Conservation (phyloP, 345 rosid genomes). For the Euphorbia pulcherrima region DNA sequence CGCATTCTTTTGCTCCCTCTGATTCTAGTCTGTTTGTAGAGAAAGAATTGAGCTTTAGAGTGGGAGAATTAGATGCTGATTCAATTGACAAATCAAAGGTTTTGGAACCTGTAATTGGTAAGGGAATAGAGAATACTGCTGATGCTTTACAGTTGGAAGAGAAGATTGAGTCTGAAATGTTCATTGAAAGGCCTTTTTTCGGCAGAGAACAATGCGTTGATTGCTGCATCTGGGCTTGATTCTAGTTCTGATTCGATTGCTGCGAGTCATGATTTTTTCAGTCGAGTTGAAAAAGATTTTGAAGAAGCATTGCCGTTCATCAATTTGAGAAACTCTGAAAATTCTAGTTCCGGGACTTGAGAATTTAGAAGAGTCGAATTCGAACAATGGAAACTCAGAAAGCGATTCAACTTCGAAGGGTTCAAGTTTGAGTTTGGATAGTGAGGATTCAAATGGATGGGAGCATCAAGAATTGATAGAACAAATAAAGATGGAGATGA, state of each 20-base stretch:
- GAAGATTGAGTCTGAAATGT: conserved; percentile 16
- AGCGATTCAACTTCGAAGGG: conserved; percentile 15
- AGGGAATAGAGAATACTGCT: conserved; percentile 13
- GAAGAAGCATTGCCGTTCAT: conserved; percentile 26
- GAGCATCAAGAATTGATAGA: conserved; percentile 94
- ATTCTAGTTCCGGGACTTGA: conserved; percentile 9
- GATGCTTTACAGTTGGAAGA: conserved; percentile 11
- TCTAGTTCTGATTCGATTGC: conserved; percentile 45
- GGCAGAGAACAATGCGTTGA: conserved; percentile 15
- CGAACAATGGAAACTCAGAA: too few relatives aligned
- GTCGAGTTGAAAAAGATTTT: conserved; percentile 49
- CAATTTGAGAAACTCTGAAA: conserved; percentile 18
- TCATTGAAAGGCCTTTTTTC: background rate
- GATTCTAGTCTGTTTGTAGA: conserved; percentile 38
- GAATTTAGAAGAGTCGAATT: too few relatives aligned
- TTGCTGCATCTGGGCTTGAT: conserved; percentile 23
- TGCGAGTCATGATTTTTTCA: conserved; percentile 47
- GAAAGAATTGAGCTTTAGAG: conserved; percentile 36
- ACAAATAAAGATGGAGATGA: conserved; percentile 83
- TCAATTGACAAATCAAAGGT: too few relatives aligned
- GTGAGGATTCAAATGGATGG: conserved; percentile 55
- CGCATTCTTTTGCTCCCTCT: conserved; percentile 24
- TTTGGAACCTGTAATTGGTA: conserved; percentile 21
- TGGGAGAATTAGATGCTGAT: conserved; percentile 33
- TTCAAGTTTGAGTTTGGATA: too few relatives aligned